Evolutionary conservation across 2,329 filamentous ascomycete species (phyloP).

Genomic region (Aspergillus phoenicis): DNA sequence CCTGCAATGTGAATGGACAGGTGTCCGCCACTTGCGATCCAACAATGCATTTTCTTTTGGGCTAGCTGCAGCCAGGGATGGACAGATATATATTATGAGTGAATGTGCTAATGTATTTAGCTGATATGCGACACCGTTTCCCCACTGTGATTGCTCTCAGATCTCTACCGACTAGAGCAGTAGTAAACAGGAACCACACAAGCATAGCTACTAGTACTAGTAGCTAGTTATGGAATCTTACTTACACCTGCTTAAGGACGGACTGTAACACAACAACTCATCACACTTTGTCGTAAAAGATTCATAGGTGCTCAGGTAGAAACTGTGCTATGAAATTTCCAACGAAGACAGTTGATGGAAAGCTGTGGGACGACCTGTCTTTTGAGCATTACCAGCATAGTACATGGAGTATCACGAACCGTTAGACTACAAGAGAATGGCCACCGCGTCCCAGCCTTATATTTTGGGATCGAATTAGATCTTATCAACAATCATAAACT

Average conservation of each 20-base stretch:
- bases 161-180: slow-evolving; percentile 22
- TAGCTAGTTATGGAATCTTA: background rate
- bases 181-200: background rate
- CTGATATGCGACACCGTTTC: slow-evolving; percentile 24
- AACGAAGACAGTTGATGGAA: background rate
- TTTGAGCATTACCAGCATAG: background rate
- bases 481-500: background rate
- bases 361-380: background rate
- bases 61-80: slow-evolving; percentile 20
- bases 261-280: too few species aligned
- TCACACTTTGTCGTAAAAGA: too few species aligned
- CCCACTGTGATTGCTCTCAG: slow-evolving; percentile 29
- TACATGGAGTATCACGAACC: background rate
- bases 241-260: too few species aligned
- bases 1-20: slow-evolving; percentile 20
- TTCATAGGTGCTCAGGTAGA: too few species aligned
- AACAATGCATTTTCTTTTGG: slow-evolving; percentile 20
- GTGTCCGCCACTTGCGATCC: slow-evolving; percentile 24
- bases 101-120: slow-evolving; percentile 13
- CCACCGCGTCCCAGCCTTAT: background rate
- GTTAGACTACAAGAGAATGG: background rate
- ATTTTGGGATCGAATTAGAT: background rate
- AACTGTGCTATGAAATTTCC: background rate
- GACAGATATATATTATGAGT: slow-evolving; percentile 7
- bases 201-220: background rate